Percentiles rank a stretch among this genome's conserved stretches.
Evolutionary conservation across 23 red algal species (phyloP).

Genomic region (Gracilaria gracilis): DNA sequence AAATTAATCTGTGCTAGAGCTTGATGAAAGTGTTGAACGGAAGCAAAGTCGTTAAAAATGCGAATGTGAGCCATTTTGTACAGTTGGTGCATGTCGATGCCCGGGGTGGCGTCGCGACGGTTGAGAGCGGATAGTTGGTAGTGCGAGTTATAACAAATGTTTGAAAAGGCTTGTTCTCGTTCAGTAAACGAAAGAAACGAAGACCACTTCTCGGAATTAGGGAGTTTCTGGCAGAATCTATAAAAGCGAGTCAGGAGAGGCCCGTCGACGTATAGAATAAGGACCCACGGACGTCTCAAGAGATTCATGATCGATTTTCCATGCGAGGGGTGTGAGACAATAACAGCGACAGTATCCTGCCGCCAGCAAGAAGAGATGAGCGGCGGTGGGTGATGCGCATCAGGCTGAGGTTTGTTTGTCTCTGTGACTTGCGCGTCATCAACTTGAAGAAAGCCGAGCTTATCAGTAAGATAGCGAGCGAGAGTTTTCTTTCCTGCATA

Average conservation of each 20-base stretch:
- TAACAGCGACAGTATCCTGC: background rate
- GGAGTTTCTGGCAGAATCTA: background rate
- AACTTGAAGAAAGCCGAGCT: background rate
- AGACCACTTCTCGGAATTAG: background rate
- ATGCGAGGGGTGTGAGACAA: background rate
- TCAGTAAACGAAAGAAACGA: slow-evolving; percentile 31
- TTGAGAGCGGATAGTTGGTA: background rate
- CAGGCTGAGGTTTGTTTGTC: background rate
- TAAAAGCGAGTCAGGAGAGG: slow-evolving; percentile 68
- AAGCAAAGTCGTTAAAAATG: slow-evolving; percentile 41
- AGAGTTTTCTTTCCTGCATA: slow-evolving; percentile 14
- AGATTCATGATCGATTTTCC: slow-evolving; percentile 28
- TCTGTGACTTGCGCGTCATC: background rate
- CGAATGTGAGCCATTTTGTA: slow-evolving; percentile 35
- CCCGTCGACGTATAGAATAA: slow-evolving; percentile 80
- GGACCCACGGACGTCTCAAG: slow-evolving; percentile 84
- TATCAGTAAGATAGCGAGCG: background rate
- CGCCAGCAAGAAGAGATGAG: slow-evolving; percentile 8
- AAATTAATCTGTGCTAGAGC: slow-evolving; percentile 46
- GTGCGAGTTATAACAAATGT: background rate
- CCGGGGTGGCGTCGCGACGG: background rate
- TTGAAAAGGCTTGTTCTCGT: background rate
- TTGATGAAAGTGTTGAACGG: background rate
- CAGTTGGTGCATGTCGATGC: background rate
- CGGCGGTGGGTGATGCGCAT: background rate